Evolutionary conservation across 805 yeast genomes (phyloP).

Genomic region (Saturnispora dispora): DNA sequence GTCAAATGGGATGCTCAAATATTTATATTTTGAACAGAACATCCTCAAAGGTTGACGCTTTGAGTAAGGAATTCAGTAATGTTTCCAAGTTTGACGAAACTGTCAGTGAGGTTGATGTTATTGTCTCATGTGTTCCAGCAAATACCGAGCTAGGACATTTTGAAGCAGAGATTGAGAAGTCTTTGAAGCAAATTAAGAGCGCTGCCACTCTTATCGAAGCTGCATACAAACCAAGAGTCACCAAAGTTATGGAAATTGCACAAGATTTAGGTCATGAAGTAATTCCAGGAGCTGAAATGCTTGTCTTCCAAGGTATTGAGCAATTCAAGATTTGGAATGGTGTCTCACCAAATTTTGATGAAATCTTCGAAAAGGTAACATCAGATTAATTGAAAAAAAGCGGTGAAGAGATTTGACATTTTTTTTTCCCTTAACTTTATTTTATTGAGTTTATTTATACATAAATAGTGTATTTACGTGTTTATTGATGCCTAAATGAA

Average conservation of each 20-base stretch:
- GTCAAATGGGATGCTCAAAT: slow-evolving; percentile 62
- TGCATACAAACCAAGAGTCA: slow-evolving; percentile 82
- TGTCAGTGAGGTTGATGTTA: slow-evolving; percentile 37
- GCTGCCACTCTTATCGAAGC: slow-evolving; percentile 68
- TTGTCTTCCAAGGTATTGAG: slow-evolving; percentile 85
- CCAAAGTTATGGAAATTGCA: slow-evolving; percentile 82
- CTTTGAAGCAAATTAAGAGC: slow-evolving; percentile 34
- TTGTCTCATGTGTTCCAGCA: slow-evolving; percentile 80
- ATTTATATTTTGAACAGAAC: slow-evolving; percentile 83
- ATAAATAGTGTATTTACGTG: not conserved
- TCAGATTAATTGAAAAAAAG: not conserved
- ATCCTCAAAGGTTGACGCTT: slow-evolving; percentile 46
- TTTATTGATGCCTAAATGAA: not conserved
- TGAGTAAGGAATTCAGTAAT: slow-evolving; percentile 52
- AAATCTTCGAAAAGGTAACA: slow-evolving; percentile 51
- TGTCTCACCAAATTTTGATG: slow-evolving; percentile 50
- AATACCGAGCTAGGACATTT: slow-evolving; percentile 59
- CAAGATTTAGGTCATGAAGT: slow-evolving; percentile 45
- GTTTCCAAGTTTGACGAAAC: slow-evolving; percentile 24
- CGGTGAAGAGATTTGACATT: not conserved
- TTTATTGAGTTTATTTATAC: not conserved
- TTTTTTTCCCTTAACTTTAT: not conserved
- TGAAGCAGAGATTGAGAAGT: slow-evolving; percentile 37
- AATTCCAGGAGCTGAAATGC: slow-evolving; percentile 87
- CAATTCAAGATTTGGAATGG: slow-evolving; percentile 80